Conservation (phyloP, 2,329 filamentous ascomycete genomes). For the Ceratocystis variospora region DNA sequence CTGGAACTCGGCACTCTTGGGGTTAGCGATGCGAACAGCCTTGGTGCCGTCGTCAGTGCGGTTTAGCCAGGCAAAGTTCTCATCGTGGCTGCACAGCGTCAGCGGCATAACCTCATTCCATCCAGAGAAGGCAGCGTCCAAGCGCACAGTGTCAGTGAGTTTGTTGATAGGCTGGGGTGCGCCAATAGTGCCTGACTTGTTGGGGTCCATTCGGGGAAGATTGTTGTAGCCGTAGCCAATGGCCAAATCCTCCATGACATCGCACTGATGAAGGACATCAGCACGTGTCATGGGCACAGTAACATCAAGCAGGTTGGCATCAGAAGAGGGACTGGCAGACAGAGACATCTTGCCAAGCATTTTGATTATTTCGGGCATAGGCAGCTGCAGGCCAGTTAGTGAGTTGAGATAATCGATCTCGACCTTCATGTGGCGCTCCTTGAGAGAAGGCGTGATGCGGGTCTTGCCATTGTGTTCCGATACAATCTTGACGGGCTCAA, state of each 20-base stretch:
- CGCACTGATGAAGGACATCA: conserved; percentile 89
- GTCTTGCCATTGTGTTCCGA: conserved; percentile 82
- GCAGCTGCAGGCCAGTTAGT: conserved; percentile 70
- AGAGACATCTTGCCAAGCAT: conserved; percentile 83
- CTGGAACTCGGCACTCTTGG: conserved; percentile 87
- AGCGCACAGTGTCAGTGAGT: conserved; percentile 76
- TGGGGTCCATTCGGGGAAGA: conserved; percentile 73
- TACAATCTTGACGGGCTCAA: conserved; percentile 85
- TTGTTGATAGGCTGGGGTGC: conserved; percentile 87
- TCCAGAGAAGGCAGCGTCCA: conserved; percentile 82
- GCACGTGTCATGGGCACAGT: conserved; percentile 78
- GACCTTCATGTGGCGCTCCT: conserved; percentile 62
- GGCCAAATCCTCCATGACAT: conserved; percentile 97
- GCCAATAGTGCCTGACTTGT: conserved; percentile 72
- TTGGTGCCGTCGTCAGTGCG: conserved; percentile 73
- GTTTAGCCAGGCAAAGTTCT: conserved; percentile 95
- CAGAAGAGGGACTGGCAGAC: conserved; percentile 54
- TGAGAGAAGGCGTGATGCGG: conserved; percentile 66
- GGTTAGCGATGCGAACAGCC: conserved; percentile 75
- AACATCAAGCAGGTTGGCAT: conserved; percentile 56
- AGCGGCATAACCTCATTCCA: conserved; percentile 95
- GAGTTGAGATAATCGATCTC: conserved; percentile 89
- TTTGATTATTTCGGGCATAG: conserved; percentile 60
- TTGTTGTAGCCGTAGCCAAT: conserved; percentile 98
- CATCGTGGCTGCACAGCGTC: conserved; percentile 92